phyloP scores from a whole-genome alignment of 371 early-diverging fungal species.

The Smittium mucronatum region DNA sequence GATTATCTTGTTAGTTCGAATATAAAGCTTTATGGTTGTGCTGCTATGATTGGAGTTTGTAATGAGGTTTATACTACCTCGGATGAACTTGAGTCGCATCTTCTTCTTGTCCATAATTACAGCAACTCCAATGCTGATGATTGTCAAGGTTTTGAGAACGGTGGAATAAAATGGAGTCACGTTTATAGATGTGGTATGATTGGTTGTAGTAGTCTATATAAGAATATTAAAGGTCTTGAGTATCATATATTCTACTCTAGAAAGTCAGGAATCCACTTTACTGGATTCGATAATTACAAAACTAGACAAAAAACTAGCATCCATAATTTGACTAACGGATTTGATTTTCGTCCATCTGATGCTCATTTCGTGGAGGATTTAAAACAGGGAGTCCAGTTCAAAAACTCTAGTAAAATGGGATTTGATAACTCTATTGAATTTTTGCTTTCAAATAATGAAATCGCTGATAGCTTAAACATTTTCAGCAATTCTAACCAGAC shows the following conservation, averaged over 20 bases:
- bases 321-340: neutral
- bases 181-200: slow-evolving; percentile 63
- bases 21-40: neutral
- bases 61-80: neutral
- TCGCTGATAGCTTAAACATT: neutral
- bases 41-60: neutral
- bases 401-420: neutral
- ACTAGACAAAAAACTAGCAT: neutral
- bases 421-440: neutral
- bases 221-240: slow-evolving; percentile 91
- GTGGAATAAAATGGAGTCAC: neutral
- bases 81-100: neutral
- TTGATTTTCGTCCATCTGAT: neutral
- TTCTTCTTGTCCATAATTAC: neutral
- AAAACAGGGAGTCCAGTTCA: neutral
- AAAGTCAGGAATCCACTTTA: slow-evolving; percentile 16
- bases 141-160: neutral
- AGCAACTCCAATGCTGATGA: neutral
- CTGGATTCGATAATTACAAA: neutral
- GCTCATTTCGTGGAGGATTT: neutral
- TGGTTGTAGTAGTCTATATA: slow-evolving; percentile 78
- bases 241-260: slow-evolving; percentile 74
- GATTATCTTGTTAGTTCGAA: neutral
- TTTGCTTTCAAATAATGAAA: neutral
- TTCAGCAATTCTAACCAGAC: neutral